Base-by-base conservation (phyloP, 164 flowering plant genomes). In the Saururus chinensis region DNA sequence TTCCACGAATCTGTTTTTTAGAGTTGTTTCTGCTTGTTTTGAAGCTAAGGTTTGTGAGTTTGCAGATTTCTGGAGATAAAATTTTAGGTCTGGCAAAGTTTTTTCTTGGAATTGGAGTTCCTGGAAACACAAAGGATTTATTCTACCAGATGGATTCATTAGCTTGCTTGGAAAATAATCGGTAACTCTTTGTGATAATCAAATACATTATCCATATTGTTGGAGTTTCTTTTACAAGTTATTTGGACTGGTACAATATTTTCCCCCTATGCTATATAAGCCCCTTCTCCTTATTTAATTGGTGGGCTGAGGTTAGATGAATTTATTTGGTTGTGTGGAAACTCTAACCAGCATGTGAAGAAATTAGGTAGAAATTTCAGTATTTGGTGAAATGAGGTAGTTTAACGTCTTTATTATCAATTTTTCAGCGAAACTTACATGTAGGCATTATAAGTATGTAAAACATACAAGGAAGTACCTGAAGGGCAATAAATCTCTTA, bases 71-170 rank as follows among this genome's bases (percentile, higher is more conserved):
- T 30, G 86, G 82, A 49, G 92, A 84, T 58, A 86, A 82, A 72
- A 70, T 95, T 40, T 68, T 83, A 75, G 96, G 99, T 53, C 67
- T 95, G 78, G 96, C 96, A 37, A 89, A 82, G 63, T 95, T 81
- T 67, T 89, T 95, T 70, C 95, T 95, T 62, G 82, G 89, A 20
- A 66, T 95, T 75, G 97, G 93, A 59, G 73, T 84, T 73, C 93
- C 95, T 63, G 96, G 96, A 30, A 82, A 75, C 67, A 70, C 85
- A 53, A 79, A 85, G 60, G 98, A 91, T 66, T 77, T 95, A 54
- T 91, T 79, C 73, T 63, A 82, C 76, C 99, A 95, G 76, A 66
- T 91, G 21, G 88, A 87, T 58, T 78, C 99, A 9, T 73, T 91
- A 58, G 81, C 84, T 72, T 70, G 75, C 69, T 74, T 95, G 76